phyloP scores from a whole-genome alignment of 345 rosid species.

The Moricandia moricandioides region DNA sequence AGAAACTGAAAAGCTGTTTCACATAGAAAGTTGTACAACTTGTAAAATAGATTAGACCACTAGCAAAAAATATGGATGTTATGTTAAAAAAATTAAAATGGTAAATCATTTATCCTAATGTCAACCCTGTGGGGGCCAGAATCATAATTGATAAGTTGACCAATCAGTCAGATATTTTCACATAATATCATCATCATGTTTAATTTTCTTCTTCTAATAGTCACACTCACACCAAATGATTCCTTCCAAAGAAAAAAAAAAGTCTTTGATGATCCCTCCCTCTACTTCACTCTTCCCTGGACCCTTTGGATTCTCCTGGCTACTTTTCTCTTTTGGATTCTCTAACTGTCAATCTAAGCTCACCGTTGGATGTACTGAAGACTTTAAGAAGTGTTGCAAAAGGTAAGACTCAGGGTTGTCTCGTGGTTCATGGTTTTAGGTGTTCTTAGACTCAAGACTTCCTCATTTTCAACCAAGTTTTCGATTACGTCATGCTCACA shows the following conservation, averaged over 20 bases:
- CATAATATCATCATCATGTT: background rate
- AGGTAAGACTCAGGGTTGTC: background rate
- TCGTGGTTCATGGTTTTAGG: background rate
- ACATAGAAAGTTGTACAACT: background rate
- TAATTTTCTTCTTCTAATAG: background rate
- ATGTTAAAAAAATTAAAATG: background rate
- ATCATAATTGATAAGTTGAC: background rate
- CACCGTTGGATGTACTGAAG: background rate
- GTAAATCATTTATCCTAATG: background rate
- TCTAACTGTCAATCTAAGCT: background rate
- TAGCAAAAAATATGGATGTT: background rate
- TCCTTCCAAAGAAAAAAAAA: background rate
- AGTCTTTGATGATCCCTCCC: background rate
- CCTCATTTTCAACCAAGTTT: background rate
- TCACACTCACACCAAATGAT: background rate
- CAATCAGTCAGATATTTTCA: background rate
- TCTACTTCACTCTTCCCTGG: background rate
- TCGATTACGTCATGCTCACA: background rate
- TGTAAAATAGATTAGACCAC: background rate
- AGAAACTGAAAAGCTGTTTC: too few relatives aligned
- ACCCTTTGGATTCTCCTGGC: background rate
- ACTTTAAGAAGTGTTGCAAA: background rate
- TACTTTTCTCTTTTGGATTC: background rate
- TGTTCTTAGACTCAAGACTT: background rate
- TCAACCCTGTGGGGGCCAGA: background rate